Base-by-base conservation (phyloP, 2,329 filamentous ascomycete genomes). In the Pyrenochaeta sp. region DNA sequence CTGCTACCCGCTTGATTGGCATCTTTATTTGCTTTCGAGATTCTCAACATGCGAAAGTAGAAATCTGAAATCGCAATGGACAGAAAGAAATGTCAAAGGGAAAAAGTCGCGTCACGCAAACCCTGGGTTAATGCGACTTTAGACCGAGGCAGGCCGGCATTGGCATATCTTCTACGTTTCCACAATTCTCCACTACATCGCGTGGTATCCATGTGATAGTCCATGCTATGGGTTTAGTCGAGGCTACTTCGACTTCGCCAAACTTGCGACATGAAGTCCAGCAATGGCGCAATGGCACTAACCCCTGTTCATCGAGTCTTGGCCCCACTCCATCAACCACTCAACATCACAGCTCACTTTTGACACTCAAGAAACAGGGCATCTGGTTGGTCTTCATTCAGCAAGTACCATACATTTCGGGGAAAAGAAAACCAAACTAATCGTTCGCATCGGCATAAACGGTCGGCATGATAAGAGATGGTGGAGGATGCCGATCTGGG, bases 1-100 rank as follows among this genome's bases (percentile, higher is more conserved):
- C 81, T 19, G 86, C 87, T 12, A 89, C 82, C 13, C 80, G 62
- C 49, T 69, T 71, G 22, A 64, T 55, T n/a, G 49, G 49, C 65
- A 68, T 69, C 6, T 44, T 47, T 4, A 5, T 12, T 28, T 15
- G 2, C 30, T 39, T 28, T 45, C 2, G 10, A 19, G 7, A 10
- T 2, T 30, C 15, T 9, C 13, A n/a, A 24, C 12, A 2, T 27
- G 27, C 25, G 13, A 13, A 47, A 47, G 6, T 8, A 12, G 15
- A 10, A 22, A 9, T 34, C 7, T 28, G 8, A 15, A 32, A 2
- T 27, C 24, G 30, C 15, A 25, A 46, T 19, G n/a, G 30, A 39
- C 4, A 10, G 28, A 7, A 34, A 50, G 13, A 40, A 28, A 40
- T 3, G 25, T 50, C 24, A 22, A 22, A n/a, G 25, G 5, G 25